Evolutionary conservation across 2,329 filamentous ascomycete species (phyloP).

Genomic region (Neonectria hederae): DNA sequence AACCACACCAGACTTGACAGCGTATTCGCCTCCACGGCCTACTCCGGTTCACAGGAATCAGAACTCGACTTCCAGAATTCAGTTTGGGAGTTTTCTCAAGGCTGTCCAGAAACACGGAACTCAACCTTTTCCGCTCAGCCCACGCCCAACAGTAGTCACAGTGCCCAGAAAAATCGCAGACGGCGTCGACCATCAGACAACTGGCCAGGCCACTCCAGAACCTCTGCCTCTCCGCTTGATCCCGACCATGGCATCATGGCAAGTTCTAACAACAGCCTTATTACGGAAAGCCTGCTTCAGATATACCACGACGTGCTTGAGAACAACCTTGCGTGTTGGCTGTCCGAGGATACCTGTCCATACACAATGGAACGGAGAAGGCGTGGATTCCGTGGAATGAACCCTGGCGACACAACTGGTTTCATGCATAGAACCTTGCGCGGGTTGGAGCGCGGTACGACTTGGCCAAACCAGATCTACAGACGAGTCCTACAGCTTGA

Average conservation of each 20-base stretch:
- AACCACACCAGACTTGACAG: slow-evolving; percentile 11
- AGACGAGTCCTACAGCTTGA: slow-evolving; percentile 58
- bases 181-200: slow-evolving; percentile 6
- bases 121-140: slow-evolving; percentile 15
- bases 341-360: slow-evolving; percentile 61
- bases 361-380: slow-evolving; percentile 47
- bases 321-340: slow-evolving; percentile 61
- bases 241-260: slow-evolving; percentile 37
- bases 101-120: not conserved
- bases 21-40: slow-evolving; percentile 13
- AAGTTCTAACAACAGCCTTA: slow-evolving; percentile 46
- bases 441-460: slow-evolving; percentile 49
- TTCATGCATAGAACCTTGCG: slow-evolving; percentile 22
- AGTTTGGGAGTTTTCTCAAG: slow-evolving; percentile 22
- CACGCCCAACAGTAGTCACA: not conserved
- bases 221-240: slow-evolving; percentile 25
- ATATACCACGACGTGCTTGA: slow-evolving; percentile 65
- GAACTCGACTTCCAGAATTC: slow-evolving; percentile 24
- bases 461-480: slow-evolving; percentile 59
- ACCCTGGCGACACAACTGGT: not conserved
- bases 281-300: slow-evolving; percentile 55
- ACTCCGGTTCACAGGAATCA: slow-evolving; percentile 21
- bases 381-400: not conserved
- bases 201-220: slow-evolving; percentile 15
- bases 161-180: not conserved